A percentile compares a stretch with the other conserved stretches of the same genome.
These are phyloP conservation scores for Tuber brumale DNA, from an alignment of 495 filamentous ascomycete species.

Conservation along the genomic window DNA sequence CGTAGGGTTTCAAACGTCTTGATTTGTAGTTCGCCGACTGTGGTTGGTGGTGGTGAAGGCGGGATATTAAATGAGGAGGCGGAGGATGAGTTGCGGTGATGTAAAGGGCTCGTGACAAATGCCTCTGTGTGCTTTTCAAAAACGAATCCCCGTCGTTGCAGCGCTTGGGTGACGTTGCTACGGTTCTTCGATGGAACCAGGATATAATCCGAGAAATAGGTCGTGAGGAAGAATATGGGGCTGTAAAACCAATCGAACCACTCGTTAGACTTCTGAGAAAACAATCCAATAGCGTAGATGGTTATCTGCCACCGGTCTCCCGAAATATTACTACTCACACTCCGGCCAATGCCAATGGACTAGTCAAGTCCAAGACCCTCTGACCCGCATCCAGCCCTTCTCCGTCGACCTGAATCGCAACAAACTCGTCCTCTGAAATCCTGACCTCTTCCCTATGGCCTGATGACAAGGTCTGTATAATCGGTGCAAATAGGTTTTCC, in stretches of 20 bases:
- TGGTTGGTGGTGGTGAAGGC: slow-evolving; percentile 68
- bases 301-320: neutral
- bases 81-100: slow-evolving; percentile 50
- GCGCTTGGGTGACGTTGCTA: slow-evolving; percentile 62
- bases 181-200: slow-evolving; percentile 73
- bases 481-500: slow-evolving; percentile 64
- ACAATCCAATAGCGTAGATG: neutral
- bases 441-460: slow-evolving; percentile 52
- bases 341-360: slow-evolving; percentile 80
- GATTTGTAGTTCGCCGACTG: slow-evolving; percentile 67
- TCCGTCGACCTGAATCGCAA: slow-evolving; percentile 79
- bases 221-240: slow-evolving; percentile 96
- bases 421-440: slow-evolving; percentile 75
- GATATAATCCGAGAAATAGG: slow-evolving; percentile 96
- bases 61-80: slow-evolving; percentile 48
- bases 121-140: slow-evolving; percentile 60
- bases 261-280: slow-evolving; percentile 8
- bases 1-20: slow-evolving; percentile 73
- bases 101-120: slow-evolving; percentile 56
- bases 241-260: slow-evolving; percentile 42
- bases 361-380: slow-evolving; percentile 84
- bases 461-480: slow-evolving; percentile 51
- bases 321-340: slow-evolving; percentile 54
- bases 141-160: slow-evolving; percentile 77
- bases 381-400: slow-evolving; percentile 90